A percentile compares a stretch with the other conserved stretches of the same genome.
phyloP scores from a whole-genome alignment of 768 basidiomycete genomes.

The Xerocomellus intermedius region DNA sequence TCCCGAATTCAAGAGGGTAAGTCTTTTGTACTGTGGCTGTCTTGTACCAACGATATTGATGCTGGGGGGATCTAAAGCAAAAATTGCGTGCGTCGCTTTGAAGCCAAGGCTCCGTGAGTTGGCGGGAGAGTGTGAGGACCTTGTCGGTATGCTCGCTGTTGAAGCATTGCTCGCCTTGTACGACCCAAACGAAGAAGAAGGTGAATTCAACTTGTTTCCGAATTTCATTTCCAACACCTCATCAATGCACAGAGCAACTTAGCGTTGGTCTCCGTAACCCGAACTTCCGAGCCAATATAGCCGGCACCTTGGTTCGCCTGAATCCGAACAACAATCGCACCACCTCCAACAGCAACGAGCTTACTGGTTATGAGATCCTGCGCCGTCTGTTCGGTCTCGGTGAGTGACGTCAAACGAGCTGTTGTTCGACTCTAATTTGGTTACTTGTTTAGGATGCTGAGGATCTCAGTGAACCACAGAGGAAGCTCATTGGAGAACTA shows the following conservation, averaged over 20 bases:
- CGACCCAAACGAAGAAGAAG: not conserved
- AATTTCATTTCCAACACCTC: not conserved
- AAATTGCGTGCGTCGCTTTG: not conserved
- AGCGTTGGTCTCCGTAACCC: not conserved
- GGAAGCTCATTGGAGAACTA: not conserved
- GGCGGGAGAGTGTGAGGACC: not conserved
- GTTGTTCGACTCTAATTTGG: too few species aligned
- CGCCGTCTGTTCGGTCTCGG: too few species aligned
- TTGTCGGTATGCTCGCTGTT: conserved; percentile 1
- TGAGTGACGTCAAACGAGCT: too few species aligned
- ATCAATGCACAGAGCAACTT: not conserved
- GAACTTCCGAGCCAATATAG: not conserved
- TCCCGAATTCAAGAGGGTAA: conserved; percentile 7
- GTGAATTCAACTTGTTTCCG: not conserved
- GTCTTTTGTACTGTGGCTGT: too few species aligned
- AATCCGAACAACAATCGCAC: too few species aligned
- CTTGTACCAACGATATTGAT: not conserved
- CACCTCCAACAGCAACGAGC: too few species aligned
- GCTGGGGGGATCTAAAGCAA: not conserved
- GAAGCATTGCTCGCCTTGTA: conserved; percentile 3
- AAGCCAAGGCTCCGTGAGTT: conserved; percentile 9
- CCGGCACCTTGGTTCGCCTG: too few species aligned
- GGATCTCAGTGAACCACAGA: too few species aligned
- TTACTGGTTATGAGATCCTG: too few species aligned
- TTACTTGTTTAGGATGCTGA: too few species aligned